These are phyloP conservation scores for Neohortaea acidophila DNA, from an alignment of 495 filamentous ascomycete species.

Conservation along the genomic window DNA sequence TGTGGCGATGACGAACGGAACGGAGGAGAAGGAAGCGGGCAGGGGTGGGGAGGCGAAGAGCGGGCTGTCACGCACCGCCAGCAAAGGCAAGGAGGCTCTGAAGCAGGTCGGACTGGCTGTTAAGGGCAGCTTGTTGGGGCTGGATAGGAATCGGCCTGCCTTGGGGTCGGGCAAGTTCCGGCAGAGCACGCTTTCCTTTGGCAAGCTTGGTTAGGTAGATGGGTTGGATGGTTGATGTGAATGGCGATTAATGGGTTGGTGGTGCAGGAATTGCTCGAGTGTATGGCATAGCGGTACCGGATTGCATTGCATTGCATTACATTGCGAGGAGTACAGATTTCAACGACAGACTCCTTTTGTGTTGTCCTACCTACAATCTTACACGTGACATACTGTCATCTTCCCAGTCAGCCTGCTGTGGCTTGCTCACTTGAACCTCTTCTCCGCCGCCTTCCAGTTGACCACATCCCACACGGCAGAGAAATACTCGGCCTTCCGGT, in stretches of 20 bases:
- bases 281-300: no score
- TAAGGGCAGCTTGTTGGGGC: slow-evolving; percentile 6
- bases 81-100: slow-evolving; percentile 2
- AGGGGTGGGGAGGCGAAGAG: background rate
- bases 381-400: no score
- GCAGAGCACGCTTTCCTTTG: slow-evolving; percentile 16
- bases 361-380: no score
- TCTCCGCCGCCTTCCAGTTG: slow-evolving; percentile 92
- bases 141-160: background rate
- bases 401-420: no score
- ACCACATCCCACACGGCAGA: slow-evolving; percentile 91
- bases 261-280: no score
- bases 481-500: slow-evolving; percentile 98
- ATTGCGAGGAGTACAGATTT: no score
- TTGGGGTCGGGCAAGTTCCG: slow-evolving; percentile 4
- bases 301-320: no score
- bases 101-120: slow-evolving; percentile 13
- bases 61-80: background rate
- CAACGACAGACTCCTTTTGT: no score
- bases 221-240: no score
- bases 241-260: no score
- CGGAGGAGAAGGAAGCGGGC: background rate
- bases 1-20: background rate
- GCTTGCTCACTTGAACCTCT: slow-evolving; percentile 52
- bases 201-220: slow-evolving; percentile 4